Conservation (phyloP, 2,329 filamentous ascomycete genomes). For the Cladosporium cucumerinum region DNA sequence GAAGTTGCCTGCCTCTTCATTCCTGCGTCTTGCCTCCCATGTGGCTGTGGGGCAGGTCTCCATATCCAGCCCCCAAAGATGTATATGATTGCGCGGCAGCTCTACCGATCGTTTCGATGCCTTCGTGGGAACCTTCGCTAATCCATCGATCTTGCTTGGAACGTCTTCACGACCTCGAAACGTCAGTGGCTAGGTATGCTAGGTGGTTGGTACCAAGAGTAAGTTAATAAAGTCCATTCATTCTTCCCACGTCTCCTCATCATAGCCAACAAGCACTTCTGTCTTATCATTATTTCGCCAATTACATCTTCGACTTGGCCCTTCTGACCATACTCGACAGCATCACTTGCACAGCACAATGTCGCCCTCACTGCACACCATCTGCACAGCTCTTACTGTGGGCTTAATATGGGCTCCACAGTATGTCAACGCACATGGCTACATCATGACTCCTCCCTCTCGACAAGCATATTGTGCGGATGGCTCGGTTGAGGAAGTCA, state of each 20-base stretch:
- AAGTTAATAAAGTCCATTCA: neutral
- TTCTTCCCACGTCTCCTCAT: neutral
- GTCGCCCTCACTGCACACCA: neutral
- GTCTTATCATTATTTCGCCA: neutral
- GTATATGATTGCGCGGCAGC: conserved; percentile 14
- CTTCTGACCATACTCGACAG: neutral
- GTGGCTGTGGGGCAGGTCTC: neutral
- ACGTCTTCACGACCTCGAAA: conserved; percentile 11
- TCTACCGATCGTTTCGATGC: conserved; percentile 9
- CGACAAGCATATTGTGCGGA: conserved; percentile 12
- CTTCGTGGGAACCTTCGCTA: neutral
- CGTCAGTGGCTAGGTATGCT: neutral
- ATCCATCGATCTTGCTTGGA: neutral
- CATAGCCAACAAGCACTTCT: neutral
- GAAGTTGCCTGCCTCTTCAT: neutral
- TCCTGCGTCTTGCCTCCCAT: neutral
- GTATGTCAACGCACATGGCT: conserved; percentile 7
- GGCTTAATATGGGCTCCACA: neutral
- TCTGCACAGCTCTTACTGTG: neutral
- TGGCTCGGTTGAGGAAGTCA: conserved; percentile 5
- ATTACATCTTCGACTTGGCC: neutral
- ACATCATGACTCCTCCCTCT: conserved; percentile 10
- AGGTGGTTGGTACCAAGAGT: conserved; percentile 12
- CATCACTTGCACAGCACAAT: neutral
- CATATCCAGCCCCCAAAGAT: conserved; percentile 5